A percentile compares a stretch with the other conserved stretches of the same genome.
Conservation (phyloP, 352 stramenopile genomes). For the Phytophthora macrochlamydospora region DNA sequence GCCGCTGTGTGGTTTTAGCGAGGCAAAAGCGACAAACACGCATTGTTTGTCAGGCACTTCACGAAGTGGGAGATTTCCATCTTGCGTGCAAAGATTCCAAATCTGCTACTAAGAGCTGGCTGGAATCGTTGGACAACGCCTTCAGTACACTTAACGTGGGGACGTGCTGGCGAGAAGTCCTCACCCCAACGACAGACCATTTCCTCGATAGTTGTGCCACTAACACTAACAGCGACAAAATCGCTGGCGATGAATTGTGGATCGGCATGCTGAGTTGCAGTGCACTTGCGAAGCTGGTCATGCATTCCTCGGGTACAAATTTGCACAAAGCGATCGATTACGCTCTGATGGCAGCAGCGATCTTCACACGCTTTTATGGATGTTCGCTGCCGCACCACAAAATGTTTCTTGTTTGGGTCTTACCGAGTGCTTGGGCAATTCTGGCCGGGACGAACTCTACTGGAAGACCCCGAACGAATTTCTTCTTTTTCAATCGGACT, state of each 20-base stretch:
- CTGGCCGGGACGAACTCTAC: conserved; percentile 61
- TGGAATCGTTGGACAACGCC: conserved; percentile 76
- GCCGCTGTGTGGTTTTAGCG: conserved; percentile 54
- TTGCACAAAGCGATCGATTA: conserved; percentile 56
- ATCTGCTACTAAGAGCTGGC: conserved; percentile 65
- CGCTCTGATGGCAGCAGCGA: conserved; percentile 63
- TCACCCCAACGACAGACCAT: conserved; percentile 26
- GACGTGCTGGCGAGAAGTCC: conserved; percentile 53
- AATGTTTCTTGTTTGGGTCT: conserved; percentile 61
- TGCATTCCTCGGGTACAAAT: conserved; percentile 43
- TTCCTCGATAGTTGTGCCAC: conserved; percentile 24
- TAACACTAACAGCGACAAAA: conserved; percentile 23
- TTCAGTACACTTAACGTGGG: conserved; percentile 61
- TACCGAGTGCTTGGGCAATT: conserved; percentile 59
- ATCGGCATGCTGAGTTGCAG: conserved; percentile 55
- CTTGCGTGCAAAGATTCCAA: conserved; percentile 47
- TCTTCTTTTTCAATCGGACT: conserved; percentile 38
- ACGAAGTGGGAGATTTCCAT: conserved; percentile 79
- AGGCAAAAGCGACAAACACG: conserved; percentile 73
- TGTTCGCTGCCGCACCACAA: conserved; percentile 61
- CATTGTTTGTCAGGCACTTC: conserved; percentile 60
- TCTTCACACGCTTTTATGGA: conserved; percentile 62
- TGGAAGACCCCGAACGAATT: conserved; percentile 49
- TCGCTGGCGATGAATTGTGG: conserved; percentile 67
- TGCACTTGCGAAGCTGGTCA: conserved; percentile 58